Evolutionary conservation across 345 rosid species (phyloP).

Genomic region (Triadica sebifera): DNA sequence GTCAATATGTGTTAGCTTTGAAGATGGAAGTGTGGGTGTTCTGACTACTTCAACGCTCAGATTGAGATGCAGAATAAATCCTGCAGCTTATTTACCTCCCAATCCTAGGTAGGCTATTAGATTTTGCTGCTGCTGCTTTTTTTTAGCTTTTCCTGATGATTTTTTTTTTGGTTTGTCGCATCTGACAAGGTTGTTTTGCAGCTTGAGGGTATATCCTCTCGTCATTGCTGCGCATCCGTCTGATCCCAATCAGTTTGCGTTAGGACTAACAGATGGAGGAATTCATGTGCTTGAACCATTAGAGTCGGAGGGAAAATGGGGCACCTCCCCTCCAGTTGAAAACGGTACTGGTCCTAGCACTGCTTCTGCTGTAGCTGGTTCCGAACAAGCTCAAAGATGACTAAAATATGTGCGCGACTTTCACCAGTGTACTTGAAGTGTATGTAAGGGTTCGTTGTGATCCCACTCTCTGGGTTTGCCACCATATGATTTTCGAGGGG

Average conservation of each 20-base stretch:
- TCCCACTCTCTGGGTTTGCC: slow-evolving; percentile 29
- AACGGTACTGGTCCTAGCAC: slow-evolving; percentile 64
- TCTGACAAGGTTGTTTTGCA: slow-evolving; percentile 34
- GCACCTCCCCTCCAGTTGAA: slow-evolving; percentile 70
- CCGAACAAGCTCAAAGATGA: slow-evolving; percentile 65
- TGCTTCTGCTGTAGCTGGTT: slow-evolving; percentile 40
- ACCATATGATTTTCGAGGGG: slow-evolving; percentile 32
- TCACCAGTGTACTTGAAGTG: slow-evolving; percentile 8
- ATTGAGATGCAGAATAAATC: slow-evolving; percentile 76
- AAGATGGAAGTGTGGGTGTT: slow-evolving; percentile 65
- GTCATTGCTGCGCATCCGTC: slow-evolving; percentile 81
- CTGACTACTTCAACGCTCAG: slow-evolving; percentile 64
- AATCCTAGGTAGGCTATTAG: slow-evolving; percentile 54
- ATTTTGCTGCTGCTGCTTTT: not conserved
- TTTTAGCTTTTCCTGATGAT: not conserved
- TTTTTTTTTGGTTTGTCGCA: not conserved
- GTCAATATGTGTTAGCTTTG: slow-evolving; percentile 70
- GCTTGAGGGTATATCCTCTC: slow-evolving; percentile 68
- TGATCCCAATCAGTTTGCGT: slow-evolving; percentile 71
- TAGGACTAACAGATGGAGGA: slow-evolving; percentile 71
- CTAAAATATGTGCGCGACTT: slow-evolving; percentile 15
- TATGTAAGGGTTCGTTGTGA: slow-evolving; percentile 17
- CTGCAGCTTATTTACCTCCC: slow-evolving; percentile 62
- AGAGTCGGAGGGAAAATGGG: slow-evolving; percentile 83
- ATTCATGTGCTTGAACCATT: slow-evolving; percentile 66